These are phyloP conservation scores for Melampsora americana DNA, from an alignment of 1,284 basidiomycete species.

Conservation along the genomic window DNA sequence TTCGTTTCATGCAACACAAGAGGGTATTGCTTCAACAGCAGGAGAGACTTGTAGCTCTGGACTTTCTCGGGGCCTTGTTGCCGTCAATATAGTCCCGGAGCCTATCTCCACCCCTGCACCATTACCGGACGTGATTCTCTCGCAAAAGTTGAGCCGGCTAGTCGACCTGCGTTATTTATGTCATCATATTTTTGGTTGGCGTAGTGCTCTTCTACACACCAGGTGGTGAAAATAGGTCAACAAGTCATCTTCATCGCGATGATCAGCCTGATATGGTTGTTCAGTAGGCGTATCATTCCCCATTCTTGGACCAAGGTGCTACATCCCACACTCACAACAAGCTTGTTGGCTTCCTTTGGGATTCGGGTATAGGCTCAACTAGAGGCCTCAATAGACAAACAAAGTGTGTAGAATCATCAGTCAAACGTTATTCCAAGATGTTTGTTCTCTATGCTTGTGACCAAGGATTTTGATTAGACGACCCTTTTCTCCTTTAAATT, in stretches of 20 bases:
- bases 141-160: neutral
- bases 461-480: neutral
- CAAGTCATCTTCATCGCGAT: constrained; percentile 8
- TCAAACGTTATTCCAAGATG: neutral
- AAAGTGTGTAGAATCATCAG: neutral
- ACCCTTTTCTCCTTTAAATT: neutral
- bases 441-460: neutral
- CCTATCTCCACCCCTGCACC: constrained; percentile 6
- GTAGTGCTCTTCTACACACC: constrained; percentile 19
- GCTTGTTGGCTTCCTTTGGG: neutral
- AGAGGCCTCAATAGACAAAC: neutral
- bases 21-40: neutral
- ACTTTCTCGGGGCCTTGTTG: neutral
- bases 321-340: constrained; percentile 18
- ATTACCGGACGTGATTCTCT: neutral
- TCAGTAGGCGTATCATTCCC: constrained; percentile 17
- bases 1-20: neutral
- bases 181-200: constrained; percentile 11
- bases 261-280: constrained; percentile 11
- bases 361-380: constrained; percentile 1
- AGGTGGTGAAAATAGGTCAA: constrained; percentile 10
- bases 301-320: constrained; percentile 22
- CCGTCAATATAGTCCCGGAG: neutral
- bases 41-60: neutral
- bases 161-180: constrained; percentile 14